phyloP scores from a whole-genome alignment of 768 basidiomycete genomes.

The Mycena rebaudengoi region DNA sequence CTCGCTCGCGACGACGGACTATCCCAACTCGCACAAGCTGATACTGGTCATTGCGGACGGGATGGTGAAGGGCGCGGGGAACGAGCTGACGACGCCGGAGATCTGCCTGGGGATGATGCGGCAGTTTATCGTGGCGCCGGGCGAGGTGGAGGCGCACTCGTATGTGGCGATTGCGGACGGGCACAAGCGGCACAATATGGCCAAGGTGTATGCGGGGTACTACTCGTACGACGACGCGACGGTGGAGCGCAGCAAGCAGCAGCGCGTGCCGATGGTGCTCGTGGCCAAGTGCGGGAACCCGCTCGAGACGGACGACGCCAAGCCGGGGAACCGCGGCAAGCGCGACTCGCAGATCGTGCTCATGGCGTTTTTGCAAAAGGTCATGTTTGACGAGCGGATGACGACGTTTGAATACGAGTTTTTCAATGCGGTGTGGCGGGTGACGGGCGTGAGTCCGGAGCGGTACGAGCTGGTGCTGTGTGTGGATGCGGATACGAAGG shows the following conservation, averaged over 20 bases:
- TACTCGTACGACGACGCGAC: conserved; percentile 95
- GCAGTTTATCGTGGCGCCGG: conserved; percentile 80
- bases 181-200: conserved; percentile 99
- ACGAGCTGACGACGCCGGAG: conserved; percentile 89
- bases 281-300: conserved; percentile 97
- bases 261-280: conserved; percentile 94
- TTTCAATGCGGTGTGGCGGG: conserved; percentile 97
- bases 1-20: conserved; percentile 97
- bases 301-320: conserved; percentile 84
- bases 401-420: conserved; percentile 99
- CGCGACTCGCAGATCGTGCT: conserved; percentile 98
- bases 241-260: conserved; percentile 91
- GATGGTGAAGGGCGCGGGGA: conserved; percentile 97
- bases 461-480: conserved; percentile 95
- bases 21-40: conserved; percentile 96
- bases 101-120: conserved; percentile 98
- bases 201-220: conserved; percentile 97
- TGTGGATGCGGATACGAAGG: conserved; percentile 98
- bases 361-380: conserved; percentile 98
- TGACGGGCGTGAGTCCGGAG: conserved; percentile 95
- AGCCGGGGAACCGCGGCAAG: conserved; percentile 98
- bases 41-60: conserved; percentile 97
- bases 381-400: conserved; percentile 99
- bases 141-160: conserved; percentile 92
- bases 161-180: conserved; percentile 99